Evolutionary conservation across 306 rosid genomes (phyloP), one percentile per base, ranked within the genome.

Genomic region (Trifolium dubium): DNA sequence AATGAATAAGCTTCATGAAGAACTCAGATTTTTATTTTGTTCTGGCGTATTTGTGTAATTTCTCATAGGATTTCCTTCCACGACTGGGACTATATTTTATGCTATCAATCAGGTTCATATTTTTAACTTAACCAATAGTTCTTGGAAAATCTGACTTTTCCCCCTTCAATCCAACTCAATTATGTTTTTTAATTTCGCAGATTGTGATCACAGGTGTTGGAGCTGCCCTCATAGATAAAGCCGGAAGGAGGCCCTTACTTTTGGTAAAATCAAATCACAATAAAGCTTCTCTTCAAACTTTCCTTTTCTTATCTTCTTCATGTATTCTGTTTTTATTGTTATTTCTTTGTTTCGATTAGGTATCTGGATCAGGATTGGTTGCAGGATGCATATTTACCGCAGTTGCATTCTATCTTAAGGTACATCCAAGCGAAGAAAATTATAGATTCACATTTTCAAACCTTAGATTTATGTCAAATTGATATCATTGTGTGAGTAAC

Each of bases 221-320:
- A 65, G 92, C 90, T 44, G 76, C 62, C 44, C 67, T 94, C 29
- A 74, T 91, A 64, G 98, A 94, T 81, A 86, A 18, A 79, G 83
- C 82, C 7, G 97, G 96, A 79, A 85, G 96, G 82, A 94, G 89
- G 87, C 98, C 97, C 68, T 86, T 94, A 31, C 69, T 89, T 58
- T 58, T 94, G 90, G 98, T 88, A 87, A 70, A 46, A 66, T 47
- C 46, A 10, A 70, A 67, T 34, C 18, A 19, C 44, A 53, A 32
- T 40, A 47, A 3, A 67, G 5, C 59, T 23, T 37, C 62, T 62
- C 56, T 69, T 34, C 43, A 53, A 66, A 74, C 30, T 74, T 51
- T 74, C 14, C 3, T 43, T 37, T 78, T 11, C 28, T 55, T 73
- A 19, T 15, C 63, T 59, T 54, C 39, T 85, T 72, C 50, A 6